Evolutionary conservation across 768 basidiomycete species (phyloP).

Genomic region (Daedaleopsis nitida): DNA sequence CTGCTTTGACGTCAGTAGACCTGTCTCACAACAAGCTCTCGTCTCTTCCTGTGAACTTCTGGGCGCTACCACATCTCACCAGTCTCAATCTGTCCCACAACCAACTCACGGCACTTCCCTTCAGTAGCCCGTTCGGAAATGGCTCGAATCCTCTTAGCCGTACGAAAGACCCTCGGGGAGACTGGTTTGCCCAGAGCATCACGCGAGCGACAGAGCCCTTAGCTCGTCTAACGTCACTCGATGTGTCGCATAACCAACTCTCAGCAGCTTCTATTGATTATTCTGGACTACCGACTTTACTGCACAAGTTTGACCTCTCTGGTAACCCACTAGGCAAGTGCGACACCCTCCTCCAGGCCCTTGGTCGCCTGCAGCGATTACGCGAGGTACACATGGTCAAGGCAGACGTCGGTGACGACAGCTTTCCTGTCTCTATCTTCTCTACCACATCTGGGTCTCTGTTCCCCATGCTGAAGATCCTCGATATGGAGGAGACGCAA

Average conservation of each 20-base stretch:
- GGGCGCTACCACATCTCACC: constrained; percentile 66
- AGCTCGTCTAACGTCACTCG: constrained; percentile 63
- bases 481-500: constrained; percentile 71
- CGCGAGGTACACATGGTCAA: constrained; percentile 59
- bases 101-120: constrained; percentile 57
- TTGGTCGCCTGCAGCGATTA: constrained; percentile 52
- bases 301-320: constrained; percentile 66
- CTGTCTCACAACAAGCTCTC: constrained; percentile 73
- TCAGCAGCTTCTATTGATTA: constrained; percentile 55
- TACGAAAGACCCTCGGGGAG: constrained; percentile 35
- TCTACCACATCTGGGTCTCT: constrained; percentile 23
- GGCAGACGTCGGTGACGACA: constrained; percentile 61
- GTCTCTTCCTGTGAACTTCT: constrained; percentile 63
- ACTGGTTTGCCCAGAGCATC: constrained; percentile 67
- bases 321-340: constrained; percentile 60
- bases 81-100: constrained; percentile 76
- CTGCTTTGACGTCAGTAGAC: constrained; percentile 66
- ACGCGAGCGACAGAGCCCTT: constrained; percentile 63
- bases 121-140: constrained; percentile 55
- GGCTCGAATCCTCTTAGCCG: constrained; percentile 34
- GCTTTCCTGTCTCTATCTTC: constrained; percentile 49
- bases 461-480: constrained; percentile 55
- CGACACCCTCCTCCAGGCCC: constrained; percentile 45
- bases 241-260: constrained; percentile 71
- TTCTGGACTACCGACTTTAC: constrained; percentile 48